Evolutionary conservation across 441 rosid species (phyloP), one percentile per base, ranked within the genome.

Genomic region (Aquilaria agallochum): DNA sequence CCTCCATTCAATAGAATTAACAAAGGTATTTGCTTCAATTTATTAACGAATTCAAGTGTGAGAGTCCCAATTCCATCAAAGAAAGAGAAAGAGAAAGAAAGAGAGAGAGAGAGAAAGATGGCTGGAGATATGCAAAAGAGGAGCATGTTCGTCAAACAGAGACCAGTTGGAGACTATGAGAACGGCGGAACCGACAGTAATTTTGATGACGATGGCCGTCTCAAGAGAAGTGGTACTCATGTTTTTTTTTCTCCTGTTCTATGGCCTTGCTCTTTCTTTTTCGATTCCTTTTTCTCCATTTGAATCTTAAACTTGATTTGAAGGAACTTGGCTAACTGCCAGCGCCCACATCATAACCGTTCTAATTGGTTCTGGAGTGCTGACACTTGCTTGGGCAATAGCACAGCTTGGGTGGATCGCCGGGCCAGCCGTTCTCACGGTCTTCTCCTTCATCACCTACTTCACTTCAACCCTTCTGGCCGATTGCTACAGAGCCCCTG

Each of bases 391-490:
- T 9, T 92, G 97, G 97, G 87, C 92, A 3, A 77, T 73, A 33
- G 92, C 96, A 0, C 97, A 92, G 81, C 72, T 92, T n/a, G 98
- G 96, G 0, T 92, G 98, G 98, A 76, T 69, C 31, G 82, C 73
- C 7, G 98, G 98, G 3, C 86, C 90, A 0, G 75, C 79, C 9
- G 72, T 85, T 40, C 83, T 92, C 53, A 13, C 71, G 63, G 78
- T 78, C 20, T 90, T 90, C 75, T 85, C 97, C 4, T 61, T 84
- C 68, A 80, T 93, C 69, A 90, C 97, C 27, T 81, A 79, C 33
- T 83, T 80, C 78, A 87, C 97, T 5, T 85, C 96, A 51, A 68
- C 82, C 14, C 81, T 93, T 52, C 96, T 88, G 3, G 95, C 91
- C 53, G 98, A 90, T 66, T 71, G 73, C 59, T 88, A 93, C 65